Evolutionary conservation across 179 eudicot species (phyloP), one percentile per base, ranked within the genome.

Genomic region (Camellia oleifera): DNA sequence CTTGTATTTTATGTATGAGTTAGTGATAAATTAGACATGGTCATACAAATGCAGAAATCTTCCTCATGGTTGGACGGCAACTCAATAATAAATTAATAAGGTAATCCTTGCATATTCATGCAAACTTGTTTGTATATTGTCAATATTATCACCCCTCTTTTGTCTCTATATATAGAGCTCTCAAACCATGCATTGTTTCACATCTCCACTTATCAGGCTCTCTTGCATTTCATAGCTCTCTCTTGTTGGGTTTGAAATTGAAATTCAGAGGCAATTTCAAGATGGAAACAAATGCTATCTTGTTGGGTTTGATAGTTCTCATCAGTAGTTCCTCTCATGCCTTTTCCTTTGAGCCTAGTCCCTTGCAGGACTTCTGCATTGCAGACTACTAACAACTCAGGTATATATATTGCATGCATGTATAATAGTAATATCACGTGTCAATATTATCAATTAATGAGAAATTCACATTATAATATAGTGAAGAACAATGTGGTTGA

Each of bases 281-380:
- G 26, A 72, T 48, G 26, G 12, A 57, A 64, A 74, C 58, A 17
- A 15, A 74, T 58, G 13, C 66, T 32, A 26, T 74, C 15, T 60
- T 56, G n/a, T 57, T 74, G 23, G 44, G 66, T 74, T 63, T 40
- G n/a, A 15, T 57, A 57, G 77, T 52, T 57, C 40, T 32, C 40
- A 32, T 32, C 65, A 74, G 77, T 40, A 57, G 77, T 52, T 57
- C 6, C 17, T 74, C 52, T 58, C 42, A 13, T 32, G 65, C 50
- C 77, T 60, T 74, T 56, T 45, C 77, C 77, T 74, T 57, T 56
- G 77, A 74, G 15, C 76, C 62, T 20, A 73, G 77, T 56, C 67
- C 66, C 2, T 57, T 74, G 42, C 77, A 74, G 52, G 77, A 74
- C 66, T 74, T 74, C 4, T 74, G 77, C 18, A 64, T 74, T n/a